A percentile compares a stretch with the other conserved stretches of the same genome.
phyloP scores from a whole-genome alignment of 768 basidiomycete species.

The Dentipellis fragilis region DNA sequence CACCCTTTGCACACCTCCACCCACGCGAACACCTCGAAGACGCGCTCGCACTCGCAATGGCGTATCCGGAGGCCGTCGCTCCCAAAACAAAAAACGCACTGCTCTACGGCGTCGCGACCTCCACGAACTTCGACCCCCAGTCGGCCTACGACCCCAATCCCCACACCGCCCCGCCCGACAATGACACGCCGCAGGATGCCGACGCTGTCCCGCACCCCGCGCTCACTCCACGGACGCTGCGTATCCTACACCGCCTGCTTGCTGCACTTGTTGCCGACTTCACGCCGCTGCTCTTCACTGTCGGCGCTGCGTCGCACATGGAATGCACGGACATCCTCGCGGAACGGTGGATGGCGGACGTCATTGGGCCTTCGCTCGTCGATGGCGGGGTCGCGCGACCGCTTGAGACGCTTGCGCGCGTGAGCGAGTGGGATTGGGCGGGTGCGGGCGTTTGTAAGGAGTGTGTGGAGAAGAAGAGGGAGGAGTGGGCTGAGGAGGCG shows the following conservation, averaged over 20 bases:
- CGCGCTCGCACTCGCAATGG: conserved; percentile 40
- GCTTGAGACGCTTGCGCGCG: conserved; percentile 55
- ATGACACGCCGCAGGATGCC: conserved; percentile 2
- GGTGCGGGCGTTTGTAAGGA: conserved; percentile 44
- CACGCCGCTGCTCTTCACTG: conserved; percentile 64
- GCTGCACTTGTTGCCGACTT: conserved; percentile 49
- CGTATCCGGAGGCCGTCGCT: conserved; percentile 31
- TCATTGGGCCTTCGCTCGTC: conserved; percentile 58
- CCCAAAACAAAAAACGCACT: conserved; percentile 49
- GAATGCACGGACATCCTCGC: conserved; percentile 64
- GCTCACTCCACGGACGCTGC: conserved; percentile 17
- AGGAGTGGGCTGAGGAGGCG: conserved; percentile 61
- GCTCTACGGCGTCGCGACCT: conserved; percentile 54
- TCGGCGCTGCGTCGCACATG: conserved; percentile 63
- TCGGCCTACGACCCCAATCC: conserved; percentile 13
- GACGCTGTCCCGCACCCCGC: conserved; percentile 15
- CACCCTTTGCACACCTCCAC: conserved; percentile 29
- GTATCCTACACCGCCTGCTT: conserved; percentile 19
- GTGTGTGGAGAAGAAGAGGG: conserved; percentile 48
- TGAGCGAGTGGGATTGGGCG: conserved; percentile 49
- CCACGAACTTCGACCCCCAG: conserved; percentile 42
- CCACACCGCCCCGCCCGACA: background rate
- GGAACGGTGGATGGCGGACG: conserved; percentile 59
- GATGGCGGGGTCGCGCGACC: conserved; percentile 59
- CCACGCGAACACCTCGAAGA: conserved; percentile 30